These are phyloP conservation scores for Draba incana DNA, from an alignment of 345 rosid genomes.

Conservation along the genomic window DNA sequence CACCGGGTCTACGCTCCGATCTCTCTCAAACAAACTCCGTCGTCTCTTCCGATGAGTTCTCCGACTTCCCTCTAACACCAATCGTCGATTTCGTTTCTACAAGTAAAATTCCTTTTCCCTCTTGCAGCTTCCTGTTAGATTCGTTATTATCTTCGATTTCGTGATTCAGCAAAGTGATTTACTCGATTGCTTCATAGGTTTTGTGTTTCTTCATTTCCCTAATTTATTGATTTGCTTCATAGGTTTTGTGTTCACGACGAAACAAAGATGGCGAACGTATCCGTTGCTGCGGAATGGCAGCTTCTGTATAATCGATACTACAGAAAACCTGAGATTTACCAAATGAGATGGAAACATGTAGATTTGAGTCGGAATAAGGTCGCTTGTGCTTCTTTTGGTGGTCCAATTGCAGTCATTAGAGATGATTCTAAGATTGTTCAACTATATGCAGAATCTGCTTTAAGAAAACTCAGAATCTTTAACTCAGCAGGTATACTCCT, in stretches of 20 bases:
- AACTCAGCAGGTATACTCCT: constrained; percentile 79
- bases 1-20: constrained; percentile 20
- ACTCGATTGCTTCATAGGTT: neutral
- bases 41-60: constrained; percentile 15
- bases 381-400: constrained; percentile 93
- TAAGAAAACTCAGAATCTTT: constrained; percentile 91
- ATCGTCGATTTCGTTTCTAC: neutral
- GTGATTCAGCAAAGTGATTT: too few species aligned
- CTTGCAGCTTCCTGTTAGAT: too few species aligned
- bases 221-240: neutral
- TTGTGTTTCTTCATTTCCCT: neutral
- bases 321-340: constrained; percentile 87
- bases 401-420: constrained; percentile 91
- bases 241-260: neutral
- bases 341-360: constrained; percentile 85
- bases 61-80: neutral
- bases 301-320: constrained; percentile 81
- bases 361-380: constrained; percentile 88
- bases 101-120: neutral
- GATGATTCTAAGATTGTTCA: constrained; percentile 99
- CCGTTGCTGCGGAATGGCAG: constrained; percentile 99
- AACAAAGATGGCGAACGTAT: constrained; percentile 71
- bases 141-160: too few species aligned
- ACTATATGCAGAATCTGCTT: constrained; percentile 94
- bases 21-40: constrained; percentile 23